Evolutionary conservation across 495 filamentous ascomycete genomes (phyloP).

Genomic region (Lasiosphaeria hispida): DNA sequence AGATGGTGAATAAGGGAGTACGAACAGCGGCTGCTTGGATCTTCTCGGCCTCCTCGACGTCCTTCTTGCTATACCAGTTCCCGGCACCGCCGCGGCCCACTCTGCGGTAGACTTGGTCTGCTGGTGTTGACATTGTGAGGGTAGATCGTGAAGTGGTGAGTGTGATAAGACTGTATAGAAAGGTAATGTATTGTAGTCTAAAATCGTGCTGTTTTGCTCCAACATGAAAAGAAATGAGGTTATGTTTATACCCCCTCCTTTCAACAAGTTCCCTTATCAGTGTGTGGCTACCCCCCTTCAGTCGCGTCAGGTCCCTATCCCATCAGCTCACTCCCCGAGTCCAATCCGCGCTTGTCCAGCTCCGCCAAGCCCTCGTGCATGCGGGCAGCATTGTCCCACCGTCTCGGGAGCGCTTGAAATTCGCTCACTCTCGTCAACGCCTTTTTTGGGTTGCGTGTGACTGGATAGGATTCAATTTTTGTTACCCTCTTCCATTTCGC

Average conservation of each 20-base stretch:
- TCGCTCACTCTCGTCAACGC: no score
- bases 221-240: background rate
- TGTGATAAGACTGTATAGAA: no score
- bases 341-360: background rate
- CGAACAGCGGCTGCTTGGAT: conserved; percentile 25
- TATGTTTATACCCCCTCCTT: background rate
- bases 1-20: background rate
- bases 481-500: background rate
- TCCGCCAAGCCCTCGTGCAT: background rate
- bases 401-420: background rate
- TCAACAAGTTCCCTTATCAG: conserved; percentile 6
- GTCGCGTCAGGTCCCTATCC: background rate
- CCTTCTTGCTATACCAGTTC: conserved; percentile 57
- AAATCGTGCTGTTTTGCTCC: no score
- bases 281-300: background rate
- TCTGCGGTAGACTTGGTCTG: conserved; percentile 29
- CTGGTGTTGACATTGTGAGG: conserved; percentile 14
- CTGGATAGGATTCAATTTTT: background rate
- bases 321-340: background rate
- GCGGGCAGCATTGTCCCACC: background rate
- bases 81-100: conserved; percentile 59
- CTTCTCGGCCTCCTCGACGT: conserved; percentile 47
- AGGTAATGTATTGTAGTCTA: no score
- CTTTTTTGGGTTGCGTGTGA: background rate
- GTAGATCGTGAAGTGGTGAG: no score